Base-by-base conservation (phyloP, 2,329 filamentous ascomycete species). In the Tolypocladium capitatum region DNA sequence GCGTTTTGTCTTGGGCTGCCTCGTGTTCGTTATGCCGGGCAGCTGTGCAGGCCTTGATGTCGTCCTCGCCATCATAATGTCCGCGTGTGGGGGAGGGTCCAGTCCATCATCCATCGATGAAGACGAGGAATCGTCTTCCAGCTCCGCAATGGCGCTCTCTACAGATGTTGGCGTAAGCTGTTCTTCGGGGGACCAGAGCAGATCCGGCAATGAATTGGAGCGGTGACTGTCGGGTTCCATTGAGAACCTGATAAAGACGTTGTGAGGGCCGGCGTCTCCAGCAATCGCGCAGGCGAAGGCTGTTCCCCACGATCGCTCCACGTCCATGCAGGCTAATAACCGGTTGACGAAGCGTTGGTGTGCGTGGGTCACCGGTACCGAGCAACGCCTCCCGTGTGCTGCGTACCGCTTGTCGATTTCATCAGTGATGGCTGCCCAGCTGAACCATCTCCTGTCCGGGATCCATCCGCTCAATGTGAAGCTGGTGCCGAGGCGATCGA, bases 401-500 rank as follows among this genome's bases (percentile, higher is more conserved):
- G 51, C 51, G n/a, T 52, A 46, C 34, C 58, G 56, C 43, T 56
- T 57, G 14, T 64, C 58, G 20, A 66, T 55, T 45, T 58, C 51
- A 32, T 60, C 53, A 5, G 51, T 47, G 42, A 65, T 59, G 13
- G 49, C 49, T 18, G 57, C 58, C 62, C 63, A 65, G 33, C 50
- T 53, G 42, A 70, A 64, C 59, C 63, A 66, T 43, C 57, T 56
- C 3, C 53, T 53, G 46, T 61, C 57, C n/a, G 72, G 70, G 60
- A 71, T 65, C 66, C 64, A 70, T 8, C 71, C 71, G 2, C 62
- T 52, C 51, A 73, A 54, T 0, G 67, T 65, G 51, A 72, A 68
- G 51, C 70, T 74, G 18, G 53, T 51, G 31, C 59, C 60, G 20
- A 61, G 51, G 10, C 55, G 50, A 45, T 69, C 64, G 45, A 73